These are phyloP conservation scores for Jacaranda mimosifolia DNA, from an alignment of 257 asterid genomes.

Conservation along the genomic window DNA sequence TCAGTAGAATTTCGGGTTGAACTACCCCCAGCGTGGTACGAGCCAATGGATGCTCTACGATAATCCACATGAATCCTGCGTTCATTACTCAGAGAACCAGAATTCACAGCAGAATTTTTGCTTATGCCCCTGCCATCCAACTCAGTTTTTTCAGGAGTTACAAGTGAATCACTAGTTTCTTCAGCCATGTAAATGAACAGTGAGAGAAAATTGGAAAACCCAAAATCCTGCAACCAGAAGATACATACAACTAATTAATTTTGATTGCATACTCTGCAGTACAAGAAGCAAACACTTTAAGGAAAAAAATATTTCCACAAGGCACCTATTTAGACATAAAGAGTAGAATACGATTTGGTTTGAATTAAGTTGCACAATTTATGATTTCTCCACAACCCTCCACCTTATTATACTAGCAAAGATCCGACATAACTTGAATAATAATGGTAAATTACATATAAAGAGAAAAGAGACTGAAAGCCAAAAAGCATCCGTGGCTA, in stretches of 20 bases:
- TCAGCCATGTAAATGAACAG: slow-evolving; percentile 60
- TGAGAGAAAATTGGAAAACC: slow-evolving; percentile 21
- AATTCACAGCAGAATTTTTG: slow-evolving; percentile 26
- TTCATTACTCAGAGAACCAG: slow-evolving; percentile 35
- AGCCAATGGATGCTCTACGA: slow-evolving; percentile 50
- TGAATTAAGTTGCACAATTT: too few species aligned
- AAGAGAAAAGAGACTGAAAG: too few species aligned
- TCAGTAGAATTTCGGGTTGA: slow-evolving; percentile 53
- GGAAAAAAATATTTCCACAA: not conserved
- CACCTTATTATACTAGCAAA: too few species aligned
- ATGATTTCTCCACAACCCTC: too few species aligned
- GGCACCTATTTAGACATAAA: not conserved
- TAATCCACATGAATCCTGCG: slow-evolving; percentile 31
- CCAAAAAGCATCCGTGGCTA: too few species aligned
- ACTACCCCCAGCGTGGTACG: slow-evolving; percentile 41
- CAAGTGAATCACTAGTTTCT: slow-evolving; percentile 45
- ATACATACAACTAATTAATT: not conserved
- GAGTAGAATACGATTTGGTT: too few species aligned
- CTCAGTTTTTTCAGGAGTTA: slow-evolving; percentile 39
- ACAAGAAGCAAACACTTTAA: slow-evolving; percentile 13
- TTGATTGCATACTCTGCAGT: not conserved
- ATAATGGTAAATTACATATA: too few species aligned
- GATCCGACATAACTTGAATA: too few species aligned
- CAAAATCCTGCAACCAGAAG: slow-evolving; percentile 42
- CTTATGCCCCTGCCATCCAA: slow-evolving; percentile 30